A percentile compares a stretch with the other conserved stretches of the same genome.
These are phyloP conservation scores for Penicillium sp. DNA, from an alignment of 2,329 filamentous ascomycete species.

Conservation along the genomic window DNA sequence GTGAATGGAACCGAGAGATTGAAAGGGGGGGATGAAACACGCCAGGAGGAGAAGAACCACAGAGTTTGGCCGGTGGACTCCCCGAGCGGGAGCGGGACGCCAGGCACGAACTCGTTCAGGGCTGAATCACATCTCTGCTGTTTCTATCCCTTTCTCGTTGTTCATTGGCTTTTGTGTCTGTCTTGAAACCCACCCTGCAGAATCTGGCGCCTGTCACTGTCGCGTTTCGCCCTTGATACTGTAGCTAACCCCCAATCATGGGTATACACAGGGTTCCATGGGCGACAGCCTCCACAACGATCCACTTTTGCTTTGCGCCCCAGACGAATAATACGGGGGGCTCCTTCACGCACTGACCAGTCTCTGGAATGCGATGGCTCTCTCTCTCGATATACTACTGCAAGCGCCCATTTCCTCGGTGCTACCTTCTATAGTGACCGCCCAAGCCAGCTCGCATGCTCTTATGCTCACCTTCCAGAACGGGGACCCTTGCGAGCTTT, in stretches of 20 bases:
- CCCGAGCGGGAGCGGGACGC: neutral
- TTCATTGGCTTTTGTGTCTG: neutral
- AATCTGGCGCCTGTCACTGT: neutral
- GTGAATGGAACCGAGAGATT: neutral
- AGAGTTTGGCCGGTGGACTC: conserved; percentile 2
- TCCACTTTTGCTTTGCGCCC: neutral
- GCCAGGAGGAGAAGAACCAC: neutral
- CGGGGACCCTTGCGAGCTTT: too few species aligned
- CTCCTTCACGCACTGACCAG: neutral
- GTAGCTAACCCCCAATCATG: neutral
- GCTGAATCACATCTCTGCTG: conserved; percentile 1
- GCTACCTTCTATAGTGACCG: neutral
- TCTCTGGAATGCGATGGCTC: neutral
- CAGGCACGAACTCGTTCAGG: conserved; percentile 5
- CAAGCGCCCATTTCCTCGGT: neutral
- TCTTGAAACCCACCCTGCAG: neutral
- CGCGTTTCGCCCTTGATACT: neutral
- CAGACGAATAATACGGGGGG: neutral
- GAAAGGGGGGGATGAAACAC: conserved; percentile 20
- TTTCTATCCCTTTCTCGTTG: neutral
- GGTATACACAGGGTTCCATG: neutral
- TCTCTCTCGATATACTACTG: neutral
- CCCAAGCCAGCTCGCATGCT: neutral
- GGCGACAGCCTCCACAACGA: neutral
- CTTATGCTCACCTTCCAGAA: too few species aligned